Percentiles rank a stretch among this genome's conserved stretches.
phyloP scores from a whole-genome alignment of 129 eudicot species.

The Ambrosia trifida region DNA sequence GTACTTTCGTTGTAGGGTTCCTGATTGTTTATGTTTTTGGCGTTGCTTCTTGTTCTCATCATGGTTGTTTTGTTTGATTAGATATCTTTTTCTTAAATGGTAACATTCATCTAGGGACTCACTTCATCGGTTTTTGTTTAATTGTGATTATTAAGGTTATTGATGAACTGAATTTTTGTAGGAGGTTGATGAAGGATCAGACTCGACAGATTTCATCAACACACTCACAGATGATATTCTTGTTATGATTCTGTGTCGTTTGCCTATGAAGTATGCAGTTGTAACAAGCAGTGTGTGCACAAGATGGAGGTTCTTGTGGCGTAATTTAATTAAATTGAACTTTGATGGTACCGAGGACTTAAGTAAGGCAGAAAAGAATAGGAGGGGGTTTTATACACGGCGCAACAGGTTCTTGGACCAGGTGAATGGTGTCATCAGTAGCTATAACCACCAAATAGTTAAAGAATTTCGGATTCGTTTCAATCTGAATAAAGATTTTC shows the following conservation, averaged over 20 bases:
- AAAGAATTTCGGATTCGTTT: background rate
- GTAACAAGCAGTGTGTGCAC: conserved; percentile 38
- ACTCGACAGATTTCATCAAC: conserved; percentile 34
- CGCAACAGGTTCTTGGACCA: conserved; percentile 31
- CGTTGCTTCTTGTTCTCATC: too few relatives aligned
- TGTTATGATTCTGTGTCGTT: conserved; percentile 33
- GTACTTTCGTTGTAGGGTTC: too few relatives aligned
- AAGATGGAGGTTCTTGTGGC: conserved; percentile 46
- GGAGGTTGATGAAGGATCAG: conserved; percentile 19
- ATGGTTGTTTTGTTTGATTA: too few relatives aligned
- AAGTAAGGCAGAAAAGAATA: conserved; percentile 4
- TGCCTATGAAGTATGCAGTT: conserved; percentile 46
- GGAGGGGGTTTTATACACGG: background rate
- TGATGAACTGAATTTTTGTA: conserved; percentile 12
- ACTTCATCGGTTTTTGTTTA: too few relatives aligned
- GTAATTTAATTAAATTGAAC: conserved; percentile 24
- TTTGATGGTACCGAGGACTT: conserved; percentile 33
- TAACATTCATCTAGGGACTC: too few relatives aligned
- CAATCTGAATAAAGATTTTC: background rate
- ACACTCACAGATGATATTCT: conserved; percentile 44
- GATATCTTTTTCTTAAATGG: too few relatives aligned
- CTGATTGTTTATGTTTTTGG: too few relatives aligned
- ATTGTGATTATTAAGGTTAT: background rate
- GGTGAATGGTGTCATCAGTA: conserved; percentile 36
- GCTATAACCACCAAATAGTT: conserved; percentile 16